These are phyloP conservation scores for Posidonia australis DNA, from an alignment of 106 monocot species.

Conservation along the genomic window DNA sequence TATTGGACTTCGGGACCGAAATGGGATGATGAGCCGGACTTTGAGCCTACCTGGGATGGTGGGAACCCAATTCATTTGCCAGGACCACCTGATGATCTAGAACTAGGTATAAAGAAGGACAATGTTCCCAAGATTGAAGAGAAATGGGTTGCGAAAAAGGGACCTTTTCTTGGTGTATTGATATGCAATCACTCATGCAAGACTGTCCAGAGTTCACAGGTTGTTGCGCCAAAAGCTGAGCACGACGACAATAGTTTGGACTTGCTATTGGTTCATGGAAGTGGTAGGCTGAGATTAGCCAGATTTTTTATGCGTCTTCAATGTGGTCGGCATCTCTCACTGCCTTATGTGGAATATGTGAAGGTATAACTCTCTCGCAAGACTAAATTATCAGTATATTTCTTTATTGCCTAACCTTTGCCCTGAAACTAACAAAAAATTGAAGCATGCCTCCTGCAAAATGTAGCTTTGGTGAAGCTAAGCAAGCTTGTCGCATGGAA, in stretches of 20 bases:
- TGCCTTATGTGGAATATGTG: conserved; percentile 90
- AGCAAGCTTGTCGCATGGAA: too few species aligned
- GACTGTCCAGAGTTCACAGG: conserved; percentile 86
- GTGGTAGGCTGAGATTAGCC: conserved; percentile 61
- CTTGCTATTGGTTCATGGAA: conserved; percentile 73
- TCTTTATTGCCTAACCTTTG: neutral
- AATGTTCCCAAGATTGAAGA: conserved; percentile 38
- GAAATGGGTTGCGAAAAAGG: conserved; percentile 75
- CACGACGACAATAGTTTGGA: conserved; percentile 78
- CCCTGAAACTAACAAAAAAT: too few species aligned
- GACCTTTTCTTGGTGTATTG: conserved; percentile 66
- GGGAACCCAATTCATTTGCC: conserved; percentile 49
- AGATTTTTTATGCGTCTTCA: conserved; percentile 63
- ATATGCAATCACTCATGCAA: conserved; percentile 90
- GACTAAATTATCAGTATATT: neutral
- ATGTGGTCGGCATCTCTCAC: conserved; percentile 66
- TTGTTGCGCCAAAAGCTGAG: conserved; percentile 74
- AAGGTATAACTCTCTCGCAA: conserved; percentile 52
- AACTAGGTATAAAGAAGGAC: conserved; percentile 24
- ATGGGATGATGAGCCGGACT: conserved; percentile 52
- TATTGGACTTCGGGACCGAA: conserved; percentile 62
- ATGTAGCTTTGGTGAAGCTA: too few species aligned
- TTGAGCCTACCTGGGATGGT: conserved; percentile 31
- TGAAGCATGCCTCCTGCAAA: too few species aligned
- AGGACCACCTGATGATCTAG: conserved; percentile 34